Evolutionary conservation across 2,329 filamentous ascomycete genomes (phyloP), one percentile per base, ranked within the genome.

Genomic region (Purpureocillium lavendulum): DNA sequence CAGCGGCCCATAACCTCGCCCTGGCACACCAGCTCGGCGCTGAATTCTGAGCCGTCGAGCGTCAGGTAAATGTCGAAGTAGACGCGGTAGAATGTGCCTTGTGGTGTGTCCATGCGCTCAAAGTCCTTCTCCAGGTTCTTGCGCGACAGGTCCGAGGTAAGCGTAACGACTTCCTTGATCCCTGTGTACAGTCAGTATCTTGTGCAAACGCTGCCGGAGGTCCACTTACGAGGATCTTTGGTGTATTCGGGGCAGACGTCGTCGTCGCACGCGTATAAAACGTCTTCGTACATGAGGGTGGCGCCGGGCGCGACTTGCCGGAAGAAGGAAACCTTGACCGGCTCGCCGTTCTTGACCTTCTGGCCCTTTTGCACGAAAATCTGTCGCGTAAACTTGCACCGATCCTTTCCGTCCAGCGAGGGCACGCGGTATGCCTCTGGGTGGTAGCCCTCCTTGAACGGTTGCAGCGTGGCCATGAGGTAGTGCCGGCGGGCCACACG

Each of bases 51-150:
- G 16, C 92, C 92, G 56, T 98, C 92, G 13, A 98, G 81, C 0
- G 92, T 97, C 49, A 98, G 78, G 64, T 94, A 94, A 49, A 84
- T 83, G 51, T 83, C 80, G 50, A 83, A 83, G 62, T 83, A 84
- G 45, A 84, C 80, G 47, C 87, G 82, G 71, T 95, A 95, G 64
- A 95, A 95, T 4, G 87, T 94, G 46, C 92, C 92, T 62, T 98
- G 90, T 6, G 92, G 89, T 2, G 92, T 97, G 61, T 97, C 92
- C 92, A 97, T 97, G 58, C 92, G 82, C 67, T 98, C 92, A 56
- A 98, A 98, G 62, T 98, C 92, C 67, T 96, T 97, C 64, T 98
- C 92, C 11, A 98, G 81, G 60, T 97, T 97, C 75, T 97, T 98
- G 53, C 90, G 84, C 36, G 89, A 96, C 41, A 98, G 74, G 60